These are phyloP conservation scores for Cytospora mali DNA, from an alignment of 2,329 filamentous ascomycete genomes.

Conservation along the genomic window DNA sequence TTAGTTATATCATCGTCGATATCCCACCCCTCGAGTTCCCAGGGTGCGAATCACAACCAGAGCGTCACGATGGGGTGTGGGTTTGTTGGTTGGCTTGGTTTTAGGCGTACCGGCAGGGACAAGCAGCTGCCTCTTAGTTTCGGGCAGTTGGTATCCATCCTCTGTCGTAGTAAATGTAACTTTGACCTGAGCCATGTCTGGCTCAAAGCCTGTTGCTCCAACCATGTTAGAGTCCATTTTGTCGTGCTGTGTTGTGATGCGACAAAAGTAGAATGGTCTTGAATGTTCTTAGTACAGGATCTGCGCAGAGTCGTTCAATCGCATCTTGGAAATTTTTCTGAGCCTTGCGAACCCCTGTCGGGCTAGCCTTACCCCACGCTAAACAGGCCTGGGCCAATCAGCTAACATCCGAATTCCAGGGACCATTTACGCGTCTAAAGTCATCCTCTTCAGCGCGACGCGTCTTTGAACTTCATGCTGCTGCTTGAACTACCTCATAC, in stretches of 20 bases:
- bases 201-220: constrained; percentile 33
- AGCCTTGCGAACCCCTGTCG: constrained; percentile 12
- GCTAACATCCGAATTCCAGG: not conserved
- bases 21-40: not conserved
- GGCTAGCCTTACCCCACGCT: constrained; percentile 22
- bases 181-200: constrained; percentile 58
- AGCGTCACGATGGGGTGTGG: constrained; percentile 27
- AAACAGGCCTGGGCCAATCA: not conserved
- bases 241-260: constrained; percentile 3
- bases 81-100: constrained; percentile 14
- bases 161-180: constrained; percentile 69
- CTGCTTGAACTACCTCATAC: not conserved
- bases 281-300: constrained; percentile 11
- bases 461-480: constrained; percentile 21
- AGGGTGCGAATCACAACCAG: not conserved
- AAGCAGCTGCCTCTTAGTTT: constrained; percentile 63
- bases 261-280: constrained; percentile 11
- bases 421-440: constrained; percentile 21
- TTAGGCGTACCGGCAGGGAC: constrained; percentile 58
- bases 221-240: constrained; percentile 33
- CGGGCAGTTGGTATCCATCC: constrained; percentile 63
- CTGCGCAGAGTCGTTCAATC: not conserved
- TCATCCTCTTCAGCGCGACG: constrained; percentile 16
- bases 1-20: constrained; percentile 13
- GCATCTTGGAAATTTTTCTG: constrained; percentile 25